Evolutionary conservation across 495 filamentous ascomycete genomes (phyloP), one percentile per base, ranked within the genome.

Genomic region (Apiosordaria backusii): DNA sequence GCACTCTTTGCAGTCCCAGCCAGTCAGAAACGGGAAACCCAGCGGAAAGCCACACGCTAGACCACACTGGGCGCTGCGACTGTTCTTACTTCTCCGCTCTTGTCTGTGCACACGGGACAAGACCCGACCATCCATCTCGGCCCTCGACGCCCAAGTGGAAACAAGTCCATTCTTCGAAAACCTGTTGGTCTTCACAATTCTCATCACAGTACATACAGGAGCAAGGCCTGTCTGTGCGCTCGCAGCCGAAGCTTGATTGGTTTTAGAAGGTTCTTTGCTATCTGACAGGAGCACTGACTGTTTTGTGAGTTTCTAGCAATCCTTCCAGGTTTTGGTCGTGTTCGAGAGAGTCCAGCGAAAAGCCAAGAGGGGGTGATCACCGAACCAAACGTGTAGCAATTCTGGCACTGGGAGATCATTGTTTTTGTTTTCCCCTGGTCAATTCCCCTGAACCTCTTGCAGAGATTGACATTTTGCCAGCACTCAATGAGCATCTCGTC

Each of bases 81-180:
- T 9, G 15, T 55, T 23, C 22, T 23, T 23, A 55, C n/a, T 23
- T 55, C 52, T 55, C 52, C 52, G n/a, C n/a, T 19, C 15, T 23
- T 55, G 52, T 55, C 52, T 23, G 52, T 55, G 52, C 52, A 55
- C 52, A 55, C 52, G 52, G 52, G 22, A 55, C n/a, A 13, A 5
- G 52, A 23, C 52, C 22, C 52, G n/a, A 19, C n/a, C 52, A 22
- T 7, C n/a, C 52, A 55, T 55, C 22, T 55, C 52, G 52, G 18
- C 13, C 13, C 4, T 55, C n/a, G 19, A 55, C 22, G 15, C 52
- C 22, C 4, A 7, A 55, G n/a, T n/a, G n/a, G 22, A 19, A 55
- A 13, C n/a, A 23, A 55, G 22, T 7, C 52, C 1, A 21, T 23
- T 13, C 10, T 23, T 55, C 52, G 13, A 13, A 55, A 55, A 2